phyloP scores from a whole-genome alignment of 495 filamentous ascomycete genomes.

The Neurospora tetrasperma region DNA sequence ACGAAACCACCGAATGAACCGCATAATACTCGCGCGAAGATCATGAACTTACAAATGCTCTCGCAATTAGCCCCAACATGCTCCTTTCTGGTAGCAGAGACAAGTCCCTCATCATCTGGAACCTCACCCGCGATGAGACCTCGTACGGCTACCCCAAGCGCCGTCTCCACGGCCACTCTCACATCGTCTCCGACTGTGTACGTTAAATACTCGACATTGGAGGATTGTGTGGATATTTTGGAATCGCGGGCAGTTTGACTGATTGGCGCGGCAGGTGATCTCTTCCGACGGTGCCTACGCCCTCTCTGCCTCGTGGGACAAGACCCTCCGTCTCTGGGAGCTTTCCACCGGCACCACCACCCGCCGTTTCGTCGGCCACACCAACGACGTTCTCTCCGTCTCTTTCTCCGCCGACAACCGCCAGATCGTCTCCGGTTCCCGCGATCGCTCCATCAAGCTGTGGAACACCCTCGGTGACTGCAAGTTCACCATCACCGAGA shows the following conservation, averaged over 20 bases:
- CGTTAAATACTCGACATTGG: conserved; percentile 26
- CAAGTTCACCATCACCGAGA: conserved; percentile 99
- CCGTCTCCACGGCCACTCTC: conserved; percentile 94
- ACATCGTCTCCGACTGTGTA: conserved; percentile 99
- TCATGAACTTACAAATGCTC: conserved; percentile 17
- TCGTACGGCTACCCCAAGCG: conserved; percentile 98
- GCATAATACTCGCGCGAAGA: conserved; percentile 5
- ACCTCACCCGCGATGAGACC: conserved; percentile 96
- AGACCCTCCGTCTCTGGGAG: conserved; percentile 99
- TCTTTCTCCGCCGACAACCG: conserved; percentile 99
- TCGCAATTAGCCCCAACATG: conserved; percentile 83
- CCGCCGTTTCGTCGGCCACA: conserved; percentile 97
- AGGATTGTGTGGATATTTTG: conserved; percentile 6
- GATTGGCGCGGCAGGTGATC: conserved; percentile 65
- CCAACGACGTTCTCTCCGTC: conserved; percentile 98
- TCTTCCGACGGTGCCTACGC: conserved; percentile 99
- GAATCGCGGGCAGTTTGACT: conserved; percentile 14
- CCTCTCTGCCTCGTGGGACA: conserved; percentile 98
- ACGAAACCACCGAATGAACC: conserved; percentile 29
- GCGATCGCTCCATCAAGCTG: conserved; percentile 98
- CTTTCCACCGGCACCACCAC: conserved; percentile 92
- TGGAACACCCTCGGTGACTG: conserved; percentile 99
- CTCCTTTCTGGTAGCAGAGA: conserved; percentile 94
- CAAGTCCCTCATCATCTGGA: conserved; percentile 99
- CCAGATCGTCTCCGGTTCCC: conserved; percentile 98